Base-by-base conservation (phyloP, 1,284 basidiomycete species). In the Ustilago loliicola region DNA sequence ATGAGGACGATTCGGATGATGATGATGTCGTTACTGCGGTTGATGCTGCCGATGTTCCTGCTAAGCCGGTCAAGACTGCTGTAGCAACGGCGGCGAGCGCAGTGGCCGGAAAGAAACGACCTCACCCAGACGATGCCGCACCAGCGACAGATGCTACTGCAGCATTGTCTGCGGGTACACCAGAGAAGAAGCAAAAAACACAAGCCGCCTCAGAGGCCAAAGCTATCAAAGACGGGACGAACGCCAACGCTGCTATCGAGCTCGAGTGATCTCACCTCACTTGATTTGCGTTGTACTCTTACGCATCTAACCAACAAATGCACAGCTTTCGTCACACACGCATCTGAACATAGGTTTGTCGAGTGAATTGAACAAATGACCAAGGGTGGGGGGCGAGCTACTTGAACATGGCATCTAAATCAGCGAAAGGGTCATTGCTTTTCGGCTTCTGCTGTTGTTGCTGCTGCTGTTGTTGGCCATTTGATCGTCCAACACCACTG, bases 361-460 rank as follows among this genome's bases (percentile, higher is more conserved):
- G 13, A 50, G 29, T 19, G 17, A 51, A 47, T 15, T 13, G 11
- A 36, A 29, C 23, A 50, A 38, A 40, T 29, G 32, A 21, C 6
- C 19, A 52, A 42, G 29, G 9, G 15, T 21, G 30, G 2, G 27
- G 5, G 11, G 21, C 9, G 29, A 38, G 17, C 27, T 73, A 85
- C 72, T 73, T 76, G 72, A 83, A 80, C 66, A 83, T 70, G 34
- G 66, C 72, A 40, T 83, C 83, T 19, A 85, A 69, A 45, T 80
- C 83, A 19, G 81, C 83, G 58, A 85, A 83, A 9, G 83, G 83
- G 61, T 85, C 83, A 47, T 66, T 68, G 10, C 60, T 45, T 51
- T 69, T 78, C 1, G 73, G 21, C 36, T 76, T 67, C 11, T 64
- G 55, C 32, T 65, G 50, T n/a, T 57, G 55, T 45, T 55, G 53